Evolutionary conservation across 768 basidiomycete genomes (phyloP).

Genomic region (Rhodotorula diobovata): DNA sequence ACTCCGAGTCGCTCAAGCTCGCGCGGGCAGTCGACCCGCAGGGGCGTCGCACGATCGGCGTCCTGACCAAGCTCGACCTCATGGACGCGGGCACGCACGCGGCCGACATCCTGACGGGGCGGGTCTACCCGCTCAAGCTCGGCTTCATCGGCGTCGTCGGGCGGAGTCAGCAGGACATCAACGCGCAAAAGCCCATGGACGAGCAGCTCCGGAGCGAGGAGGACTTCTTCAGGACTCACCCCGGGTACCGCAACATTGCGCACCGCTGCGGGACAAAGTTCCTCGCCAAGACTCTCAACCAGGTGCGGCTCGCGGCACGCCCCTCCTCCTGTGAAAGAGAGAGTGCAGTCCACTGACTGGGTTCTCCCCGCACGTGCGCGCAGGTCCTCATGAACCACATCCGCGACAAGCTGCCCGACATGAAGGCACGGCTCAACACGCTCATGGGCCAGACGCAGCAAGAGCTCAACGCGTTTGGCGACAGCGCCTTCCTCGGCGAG

Average conservation of each 20-base stretch:
- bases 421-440: conserved; percentile 97
- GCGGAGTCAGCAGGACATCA: conserved; percentile 96
- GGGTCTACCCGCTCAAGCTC: conserved; percentile 94
- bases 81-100: conserved; percentile 99
- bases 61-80: conserved; percentile 92
- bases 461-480: conserved; percentile 93
- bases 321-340: no score
- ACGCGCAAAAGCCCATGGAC: conserved; percentile 71
- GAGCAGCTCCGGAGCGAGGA: conserved; percentile 79
- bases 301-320: conserved; percentile 54
- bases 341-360: no score
- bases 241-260: conserved; percentile 89
- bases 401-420: conserved; percentile 95
- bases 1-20: conserved; percentile 94
- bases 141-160: conserved; percentile 98
- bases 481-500: conserved; percentile 79
- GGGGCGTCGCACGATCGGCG: conserved; percentile 91
- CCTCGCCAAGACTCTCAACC: conserved; percentile 85
- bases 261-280: conserved; percentile 98
- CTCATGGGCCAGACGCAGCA: conserved; percentile 98
- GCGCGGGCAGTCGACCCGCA: conserved; percentile 93
- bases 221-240: conserved; percentile 85
- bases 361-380: no score
- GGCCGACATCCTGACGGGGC: conserved; percentile 87
- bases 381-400: conserved; percentile 94